phyloP scores from a whole-genome alignment of 306 rosid species.

The Quercus engelmannii region DNA sequence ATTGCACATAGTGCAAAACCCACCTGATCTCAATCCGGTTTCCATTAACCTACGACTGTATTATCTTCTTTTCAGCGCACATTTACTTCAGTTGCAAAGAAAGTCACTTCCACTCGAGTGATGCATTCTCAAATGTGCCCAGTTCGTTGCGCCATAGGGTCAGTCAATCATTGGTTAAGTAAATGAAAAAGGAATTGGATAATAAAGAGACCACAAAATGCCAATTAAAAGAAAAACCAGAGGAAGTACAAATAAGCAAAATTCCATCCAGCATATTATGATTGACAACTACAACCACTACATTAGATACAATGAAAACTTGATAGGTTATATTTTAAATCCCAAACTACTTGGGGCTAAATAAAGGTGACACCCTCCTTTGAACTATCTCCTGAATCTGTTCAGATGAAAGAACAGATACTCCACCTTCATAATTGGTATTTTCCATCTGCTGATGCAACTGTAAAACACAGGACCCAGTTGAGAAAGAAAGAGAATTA shows the following conservation, averaged over 20 bases:
- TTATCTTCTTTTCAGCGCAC: too few species aligned
- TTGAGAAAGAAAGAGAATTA: not conserved
- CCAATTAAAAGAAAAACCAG: not conserved
- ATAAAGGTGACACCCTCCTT: constrained; percentile 55
- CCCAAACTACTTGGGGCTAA: constrained; percentile 39
- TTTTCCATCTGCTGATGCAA: constrained; percentile 63
- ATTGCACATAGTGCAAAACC: too few species aligned
- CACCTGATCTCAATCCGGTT: too few species aligned
- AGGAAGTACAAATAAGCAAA: not conserved
- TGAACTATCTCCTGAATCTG: constrained; percentile 62
- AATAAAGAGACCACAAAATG: too few species aligned
- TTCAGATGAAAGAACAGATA: constrained; percentile 52
- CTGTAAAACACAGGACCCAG: constrained; percentile 31
- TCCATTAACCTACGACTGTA: too few species aligned
- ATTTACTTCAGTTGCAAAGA: too few species aligned
- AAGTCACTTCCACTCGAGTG: too few species aligned
- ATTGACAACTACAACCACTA: not conserved
- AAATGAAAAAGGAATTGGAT: not conserved
- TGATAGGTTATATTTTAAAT: not conserved
- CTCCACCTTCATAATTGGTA: constrained; percentile 46
- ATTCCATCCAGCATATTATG: not conserved
- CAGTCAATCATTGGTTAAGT: not conserved
- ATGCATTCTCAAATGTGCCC: too few species aligned
- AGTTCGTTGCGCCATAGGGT: not conserved
- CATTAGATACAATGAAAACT: not conserved